Percentiles rank a stretch among this genome's conserved stretches.
Evolutionary conservation across 495 filamentous ascomycete genomes (phyloP).

Genomic region (Aspergillus bertholletiae): DNA sequence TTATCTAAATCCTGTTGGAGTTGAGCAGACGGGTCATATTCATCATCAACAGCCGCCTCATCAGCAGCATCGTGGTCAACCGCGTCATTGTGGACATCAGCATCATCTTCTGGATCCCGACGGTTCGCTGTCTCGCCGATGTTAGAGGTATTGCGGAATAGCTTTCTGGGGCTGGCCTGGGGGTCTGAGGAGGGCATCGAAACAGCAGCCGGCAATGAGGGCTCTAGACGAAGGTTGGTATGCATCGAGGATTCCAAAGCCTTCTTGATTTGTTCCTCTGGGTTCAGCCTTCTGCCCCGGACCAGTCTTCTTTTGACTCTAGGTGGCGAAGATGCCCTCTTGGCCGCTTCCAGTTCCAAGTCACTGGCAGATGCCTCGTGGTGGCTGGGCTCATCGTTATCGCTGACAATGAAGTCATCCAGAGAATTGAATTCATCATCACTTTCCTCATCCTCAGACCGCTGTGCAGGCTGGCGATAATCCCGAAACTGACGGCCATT

Average conservation of each 20-base stretch:
- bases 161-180: slow-evolving; percentile 11
- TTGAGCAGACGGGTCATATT: slow-evolving; percentile 17
- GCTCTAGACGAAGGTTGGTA: slow-evolving; percentile 18
- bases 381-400: slow-evolving; percentile 42
- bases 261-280: slow-evolving; percentile 17
- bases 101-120: slow-evolving; percentile 22
- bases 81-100: too few relatives aligned
- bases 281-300: slow-evolving; percentile 30
- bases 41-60: slow-evolving; percentile 9
- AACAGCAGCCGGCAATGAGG: slow-evolving; percentile 17
- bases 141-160: slow-evolving; percentile 24
- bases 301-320: slow-evolving; percentile 30
- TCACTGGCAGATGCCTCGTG: slow-evolving; percentile 35
- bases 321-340: slow-evolving; percentile 24
- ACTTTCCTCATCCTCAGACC: slow-evolving; percentile 20
- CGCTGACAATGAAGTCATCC: slow-evolving; percentile 46
- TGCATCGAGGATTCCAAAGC: slow-evolving; percentile 10
- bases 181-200: slow-evolving; percentile 13
- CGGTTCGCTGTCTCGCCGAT: slow-evolving; percentile 21
- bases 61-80: neutral
- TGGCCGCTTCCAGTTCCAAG: slow-evolving; percentile 25
- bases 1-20: slow-evolving; percentile 15
- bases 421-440: slow-evolving; percentile 36
- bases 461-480: slow-evolving; percentile 12
- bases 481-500: slow-evolving; percentile 6